A percentile compares a stretch with the other conserved stretches of the same genome.
Conservation (phyloP, 106 monocot species). For the Iris macrosiphon region DNA sequence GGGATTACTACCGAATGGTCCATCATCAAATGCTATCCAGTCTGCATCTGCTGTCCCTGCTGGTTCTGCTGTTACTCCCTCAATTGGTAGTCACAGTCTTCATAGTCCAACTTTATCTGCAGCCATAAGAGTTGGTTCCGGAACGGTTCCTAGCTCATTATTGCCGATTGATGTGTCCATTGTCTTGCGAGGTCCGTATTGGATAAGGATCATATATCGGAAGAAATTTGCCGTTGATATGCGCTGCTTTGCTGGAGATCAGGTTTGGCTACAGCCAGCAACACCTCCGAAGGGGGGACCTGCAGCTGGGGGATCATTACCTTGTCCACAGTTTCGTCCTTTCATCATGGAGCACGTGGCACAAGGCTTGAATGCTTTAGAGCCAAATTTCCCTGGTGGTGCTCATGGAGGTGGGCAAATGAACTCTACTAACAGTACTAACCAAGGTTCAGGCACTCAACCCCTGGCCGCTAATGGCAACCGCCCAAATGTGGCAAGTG, state of each 20-base stretch:
- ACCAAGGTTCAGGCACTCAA: conserved; percentile 16
- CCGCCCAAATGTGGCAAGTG: conserved; percentile 19
- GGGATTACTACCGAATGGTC: conserved; percentile 39
- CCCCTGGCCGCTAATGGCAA: conserved; percentile 27
- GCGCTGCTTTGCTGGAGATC: conserved; percentile 99
- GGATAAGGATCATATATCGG: conserved; percentile 97
- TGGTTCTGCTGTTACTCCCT: conserved; percentile 15
- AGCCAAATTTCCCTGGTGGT: conserved; percentile 53
- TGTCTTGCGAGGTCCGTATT: conserved; percentile 91
- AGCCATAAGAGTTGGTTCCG: conserved; percentile 77
- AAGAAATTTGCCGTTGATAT: conserved; percentile 97
- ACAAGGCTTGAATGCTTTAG: conserved; percentile 91
- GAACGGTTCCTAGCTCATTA: conserved; percentile 93
- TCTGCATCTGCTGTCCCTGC: conserved; percentile 21
- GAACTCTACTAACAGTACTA: conserved; percentile 20
- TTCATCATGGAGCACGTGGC: conserved; percentile 99
- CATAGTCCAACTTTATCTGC: conserved; percentile 71
- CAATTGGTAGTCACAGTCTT: conserved; percentile 42
- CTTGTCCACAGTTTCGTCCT: conserved; percentile 96
- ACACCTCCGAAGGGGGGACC: conserved; percentile 96
- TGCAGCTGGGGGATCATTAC: conserved; percentile 81
- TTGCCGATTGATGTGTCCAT: conserved; percentile 97
- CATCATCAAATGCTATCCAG: conserved; percentile 33
- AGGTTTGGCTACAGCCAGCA: conserved; percentile 98
- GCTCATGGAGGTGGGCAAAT: conserved; percentile 29